These are phyloP conservation scores for Balansia obtecta DNA, from an alignment of 2,329 filamentous ascomycete genomes.

Conservation along the genomic window DNA sequence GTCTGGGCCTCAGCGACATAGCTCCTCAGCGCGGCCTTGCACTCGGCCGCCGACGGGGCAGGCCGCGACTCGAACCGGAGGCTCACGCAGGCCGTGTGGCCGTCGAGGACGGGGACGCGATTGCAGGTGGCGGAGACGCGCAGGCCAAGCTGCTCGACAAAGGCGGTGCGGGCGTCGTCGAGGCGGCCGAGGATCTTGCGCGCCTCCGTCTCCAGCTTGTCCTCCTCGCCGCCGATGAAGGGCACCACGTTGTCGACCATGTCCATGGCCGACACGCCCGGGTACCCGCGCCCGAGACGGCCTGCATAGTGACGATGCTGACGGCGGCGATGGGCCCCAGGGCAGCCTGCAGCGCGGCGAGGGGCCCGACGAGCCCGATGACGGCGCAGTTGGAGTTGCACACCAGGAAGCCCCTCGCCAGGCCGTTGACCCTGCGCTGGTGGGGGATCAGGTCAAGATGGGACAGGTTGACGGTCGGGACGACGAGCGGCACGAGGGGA, in stretches of 20 bases:
- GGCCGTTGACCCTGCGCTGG: conserved; percentile 59
- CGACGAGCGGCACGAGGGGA: conserved; percentile 81
- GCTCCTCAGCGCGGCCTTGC: conserved; percentile 64
- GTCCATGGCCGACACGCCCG: conserved; percentile 86
- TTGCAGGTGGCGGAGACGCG: conserved; percentile 82
- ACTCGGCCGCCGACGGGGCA: conserved; percentile 60
- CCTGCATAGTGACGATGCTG: conserved; percentile 85
- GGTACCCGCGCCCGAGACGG: conserved; percentile 89
- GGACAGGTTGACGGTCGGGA: conserved; percentile 84
- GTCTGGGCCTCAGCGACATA: conserved; percentile 75
- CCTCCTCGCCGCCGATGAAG: conserved; percentile 86
- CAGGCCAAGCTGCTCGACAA: conserved; percentile 62
- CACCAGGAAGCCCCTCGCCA: conserved; percentile 81
- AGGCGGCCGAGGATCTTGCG: conserved; percentile 82
- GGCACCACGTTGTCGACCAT: conserved; percentile 94
- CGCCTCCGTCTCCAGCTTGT: conserved; percentile 90
- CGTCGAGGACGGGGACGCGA: conserved; percentile 86
- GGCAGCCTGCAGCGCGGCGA: conserved; percentile 74
- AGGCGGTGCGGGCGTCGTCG: conserved; percentile 58
- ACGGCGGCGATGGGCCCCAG: conserved; percentile 72
- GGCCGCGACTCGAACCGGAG: conserved; percentile 68
- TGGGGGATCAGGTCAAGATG: conserved; percentile 85
- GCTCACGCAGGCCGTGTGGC: conserved; percentile 90
- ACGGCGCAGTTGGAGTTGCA: conserved; percentile 99
- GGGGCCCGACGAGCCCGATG: conserved; percentile 89